Evolutionary conservation across 306 rosid genomes (phyloP), one percentile per base, ranked within the genome.

Genomic region (Gastrolobium bilobum): DNA sequence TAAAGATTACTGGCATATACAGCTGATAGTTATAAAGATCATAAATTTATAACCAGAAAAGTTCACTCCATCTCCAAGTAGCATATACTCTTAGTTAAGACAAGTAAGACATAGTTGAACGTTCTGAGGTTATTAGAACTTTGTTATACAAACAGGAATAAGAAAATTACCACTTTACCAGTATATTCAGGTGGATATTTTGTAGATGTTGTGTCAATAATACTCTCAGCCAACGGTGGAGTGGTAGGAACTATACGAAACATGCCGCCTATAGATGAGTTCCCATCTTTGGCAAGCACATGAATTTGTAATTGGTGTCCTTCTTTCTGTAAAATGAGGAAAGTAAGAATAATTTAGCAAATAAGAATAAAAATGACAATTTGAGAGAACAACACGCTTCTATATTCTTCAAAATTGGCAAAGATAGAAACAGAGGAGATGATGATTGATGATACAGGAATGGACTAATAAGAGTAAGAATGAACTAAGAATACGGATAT

Each of bases 281-380:
- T 78, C 7, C 69, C 61, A 43, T 42, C 38, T 57, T 78, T 50
- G 33, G 39, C 15, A 54, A 78, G 31, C 10, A 15, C 42, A 34
- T 67, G 82, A 40, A 78, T 78, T 0, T 51, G 29, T 56, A 70
- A 31, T 56, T 56, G 68, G 40, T 14, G 60, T 58, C 64, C 87
- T 65, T 80, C 87, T 76, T 81, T 89, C 97, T 89, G 51, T 34
- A 59, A 46, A 74, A 75, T n/a, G 60, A 75, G 60, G 37, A 60
- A 46, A 20, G 4, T 8, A n/a, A n/a, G 58, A 74, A 59, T 34
- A 14, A 6, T 42, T 42, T 10, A 42, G 8, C 47, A 6, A 42
- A 42, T 5, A 42, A 6, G 47, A 42, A 42, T 6, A 6, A 2
- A 42, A 10, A 8, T 42, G 47, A 42, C 47, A 42, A 2, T 42